Percentiles rank a stretch among this genome's conserved stretches.
These are phyloP conservation scores for Rhizopus arrhizus DNA, from an alignment of 371 early-diverging fungal species.

Conservation along the genomic window DNA sequence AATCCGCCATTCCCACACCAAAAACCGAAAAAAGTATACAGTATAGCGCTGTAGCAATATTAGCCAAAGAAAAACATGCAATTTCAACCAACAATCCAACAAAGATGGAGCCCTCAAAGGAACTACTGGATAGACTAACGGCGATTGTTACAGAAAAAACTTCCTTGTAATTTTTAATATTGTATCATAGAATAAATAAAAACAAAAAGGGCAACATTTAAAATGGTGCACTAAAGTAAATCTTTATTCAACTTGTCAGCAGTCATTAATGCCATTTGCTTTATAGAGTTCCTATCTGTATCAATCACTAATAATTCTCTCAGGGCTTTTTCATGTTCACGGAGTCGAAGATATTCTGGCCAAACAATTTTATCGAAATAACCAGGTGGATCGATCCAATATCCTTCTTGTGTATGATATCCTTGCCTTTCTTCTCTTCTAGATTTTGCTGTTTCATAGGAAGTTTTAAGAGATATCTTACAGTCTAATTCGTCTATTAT, in stretches of 20 bases:
- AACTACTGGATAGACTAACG: constrained; percentile 38
- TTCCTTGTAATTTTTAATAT: neutral
- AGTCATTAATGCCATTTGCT: constrained; percentile 27
- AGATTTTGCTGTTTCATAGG: constrained; percentile 60
- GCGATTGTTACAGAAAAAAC: constrained; percentile 20
- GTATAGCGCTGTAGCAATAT: constrained; percentile 21
- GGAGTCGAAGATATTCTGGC: constrained; percentile 70
- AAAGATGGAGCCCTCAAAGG: constrained; percentile 30
- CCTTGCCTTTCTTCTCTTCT: constrained; percentile 71
- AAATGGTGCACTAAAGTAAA: neutral
- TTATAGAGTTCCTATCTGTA: constrained; percentile 32
- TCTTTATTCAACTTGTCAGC: constrained; percentile 9
- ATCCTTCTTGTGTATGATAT: constrained; percentile 69
- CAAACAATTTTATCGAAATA: constrained; percentile 86
- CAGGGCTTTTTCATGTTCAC: constrained; percentile 19
- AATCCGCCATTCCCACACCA: neutral
- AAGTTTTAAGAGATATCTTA: constrained; percentile 66
- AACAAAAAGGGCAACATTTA: neutral
- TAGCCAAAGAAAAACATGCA: constrained; percentile 22
- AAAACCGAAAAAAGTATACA: constrained; percentile 1
- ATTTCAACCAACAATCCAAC: constrained; percentile 11
- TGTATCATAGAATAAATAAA: constrained; percentile 8
- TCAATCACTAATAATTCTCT: constrained; percentile 28
- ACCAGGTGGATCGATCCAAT: constrained; percentile 84
- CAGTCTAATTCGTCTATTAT: constrained; percentile 58